Conservation (phyloP, 75 land plant genomes). For the Sequoiadendron giganteum region DNA sequence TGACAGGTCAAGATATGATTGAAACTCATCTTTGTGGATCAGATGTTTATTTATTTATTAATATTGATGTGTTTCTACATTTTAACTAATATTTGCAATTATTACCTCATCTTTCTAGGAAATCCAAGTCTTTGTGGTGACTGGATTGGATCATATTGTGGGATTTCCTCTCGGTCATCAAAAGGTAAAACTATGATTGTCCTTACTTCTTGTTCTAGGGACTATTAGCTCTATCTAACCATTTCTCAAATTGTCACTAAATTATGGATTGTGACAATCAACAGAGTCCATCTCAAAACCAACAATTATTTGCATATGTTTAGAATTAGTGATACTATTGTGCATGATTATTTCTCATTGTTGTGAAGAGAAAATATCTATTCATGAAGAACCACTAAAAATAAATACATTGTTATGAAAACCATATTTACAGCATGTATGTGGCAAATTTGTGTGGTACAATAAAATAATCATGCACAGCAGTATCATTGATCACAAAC, state of each 20-base stretch:
- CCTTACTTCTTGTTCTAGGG: neutral
- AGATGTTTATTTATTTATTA: neutral
- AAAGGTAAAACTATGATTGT: constrained; percentile 29
- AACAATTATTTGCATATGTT: constrained; percentile 63
- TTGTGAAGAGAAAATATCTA: too few relatives aligned
- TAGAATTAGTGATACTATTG: constrained; percentile 53
- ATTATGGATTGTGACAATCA: neutral
- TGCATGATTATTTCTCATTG: constrained; percentile 46
- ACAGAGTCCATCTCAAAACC: constrained; percentile 62
- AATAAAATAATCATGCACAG: constrained; percentile 59
- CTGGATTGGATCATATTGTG: too few relatives aligned
- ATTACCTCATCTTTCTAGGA: too few relatives aligned
- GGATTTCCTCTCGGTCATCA: constrained; percentile 23
- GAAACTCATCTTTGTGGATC: neutral
- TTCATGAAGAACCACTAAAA: too few relatives aligned
- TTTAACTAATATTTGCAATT: too few relatives aligned
- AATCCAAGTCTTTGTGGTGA: too few relatives aligned
- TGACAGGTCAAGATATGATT: constrained; percentile 47
- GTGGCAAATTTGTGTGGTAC: constrained; percentile 54
- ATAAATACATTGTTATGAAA: too few relatives aligned
- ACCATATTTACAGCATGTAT: too few relatives aligned
- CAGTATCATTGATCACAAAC: constrained; percentile 52
- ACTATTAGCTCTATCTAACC: too few relatives aligned
- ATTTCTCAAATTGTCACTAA: neutral
- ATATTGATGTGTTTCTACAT: too few relatives aligned